Evolutionary conservation across 1,284 basidiomycete species (phyloP).

Genomic region (Agaricales sp.): DNA sequence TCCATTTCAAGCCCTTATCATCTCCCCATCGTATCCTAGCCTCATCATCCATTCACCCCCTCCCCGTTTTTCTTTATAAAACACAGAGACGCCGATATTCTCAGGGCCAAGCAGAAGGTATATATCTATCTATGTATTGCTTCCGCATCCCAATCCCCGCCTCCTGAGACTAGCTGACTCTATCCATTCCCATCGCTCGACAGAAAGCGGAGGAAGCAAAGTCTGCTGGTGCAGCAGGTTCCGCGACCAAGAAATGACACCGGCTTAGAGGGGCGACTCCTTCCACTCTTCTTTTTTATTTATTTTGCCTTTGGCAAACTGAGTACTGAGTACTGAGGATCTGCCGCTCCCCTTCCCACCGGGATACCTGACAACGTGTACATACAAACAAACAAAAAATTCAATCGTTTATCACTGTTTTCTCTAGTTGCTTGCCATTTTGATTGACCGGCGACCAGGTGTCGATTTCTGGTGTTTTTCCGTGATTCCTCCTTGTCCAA

Average conservation of each 20-base stretch:
- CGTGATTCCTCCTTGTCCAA: too few relatives aligned
- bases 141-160: conserved; percentile 9
- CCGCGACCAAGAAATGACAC: conserved; percentile 31
- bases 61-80: conserved; percentile 11
- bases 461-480: too few relatives aligned
- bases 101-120: conserved; percentile 73
- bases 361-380: too few relatives aligned
- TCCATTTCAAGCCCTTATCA: conserved; percentile 4
- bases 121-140: conserved; percentile 7
- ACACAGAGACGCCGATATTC: conserved; percentile 57
- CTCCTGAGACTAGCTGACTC: conserved; percentile 8
- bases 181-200: conserved; percentile 10
- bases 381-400: too few relatives aligned
- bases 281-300: conserved; percentile 5
- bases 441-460: too few relatives aligned
- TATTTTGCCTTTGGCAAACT: background rate
- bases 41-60: conserved; percentile 13
- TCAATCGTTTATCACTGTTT: too few relatives aligned
- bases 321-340: background rate
- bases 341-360: too few relatives aligned
- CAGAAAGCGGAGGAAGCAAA: conserved; percentile 58
- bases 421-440: too few relatives aligned
- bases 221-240: conserved; percentile 22
- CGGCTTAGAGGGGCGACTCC: too few relatives aligned
- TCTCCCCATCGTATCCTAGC: conserved; percentile 11